phyloP scores from a whole-genome alignment of 805 yeast species.

The Komagataella phaffii region DNA sequence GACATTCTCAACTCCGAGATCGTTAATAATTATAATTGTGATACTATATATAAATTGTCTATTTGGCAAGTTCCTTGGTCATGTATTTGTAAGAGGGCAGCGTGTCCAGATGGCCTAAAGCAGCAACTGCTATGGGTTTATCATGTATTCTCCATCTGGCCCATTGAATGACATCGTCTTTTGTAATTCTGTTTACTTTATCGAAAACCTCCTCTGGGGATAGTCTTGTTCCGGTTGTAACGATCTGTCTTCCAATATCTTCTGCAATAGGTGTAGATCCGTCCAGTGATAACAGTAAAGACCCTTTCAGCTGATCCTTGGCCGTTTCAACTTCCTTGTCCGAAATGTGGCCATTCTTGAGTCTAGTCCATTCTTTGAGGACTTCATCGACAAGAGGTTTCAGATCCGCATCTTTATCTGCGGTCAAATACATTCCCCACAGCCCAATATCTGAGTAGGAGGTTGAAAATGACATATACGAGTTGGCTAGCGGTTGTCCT shows the following conservation, averaged over 20 bases:
- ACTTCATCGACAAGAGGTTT: constrained; percentile 62
- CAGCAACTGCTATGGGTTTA: constrained; percentile 83
- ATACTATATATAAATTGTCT: background rate
- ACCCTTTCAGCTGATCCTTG: constrained; percentile 89
- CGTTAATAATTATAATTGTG: too few relatives aligned
- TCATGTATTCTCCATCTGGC: constrained; percentile 69
- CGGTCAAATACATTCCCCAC: constrained; percentile 91
- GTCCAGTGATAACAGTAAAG: constrained; percentile 76
- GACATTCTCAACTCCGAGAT: background rate
- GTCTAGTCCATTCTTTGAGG: constrained; percentile 77
- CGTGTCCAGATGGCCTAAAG: constrained; percentile 66
- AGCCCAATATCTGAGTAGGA: constrained; percentile 95
- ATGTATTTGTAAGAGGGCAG: constrained; percentile 60
- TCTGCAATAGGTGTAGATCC: constrained; percentile 95
- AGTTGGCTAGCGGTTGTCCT: constrained; percentile 66
- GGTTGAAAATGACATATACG: constrained; percentile 93
- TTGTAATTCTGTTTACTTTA: constrained; percentile 66
- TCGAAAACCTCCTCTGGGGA: constrained; percentile 64
- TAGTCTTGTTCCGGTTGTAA: constrained; percentile 77
- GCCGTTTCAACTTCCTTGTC: constrained; percentile 88
- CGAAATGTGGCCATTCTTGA: constrained; percentile 63
- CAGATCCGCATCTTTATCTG: constrained; percentile 61
- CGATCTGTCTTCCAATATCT: constrained; percentile 94
- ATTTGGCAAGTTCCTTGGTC: background rate
- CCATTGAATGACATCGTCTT: constrained; percentile 75